Percentiles rank a stretch among this genome's conserved stretches.
These are phyloP conservation scores for Coemansia sp. DNA, from an alignment of 192 early-diverging fungal genomes.

Conservation along the genomic window DNA sequence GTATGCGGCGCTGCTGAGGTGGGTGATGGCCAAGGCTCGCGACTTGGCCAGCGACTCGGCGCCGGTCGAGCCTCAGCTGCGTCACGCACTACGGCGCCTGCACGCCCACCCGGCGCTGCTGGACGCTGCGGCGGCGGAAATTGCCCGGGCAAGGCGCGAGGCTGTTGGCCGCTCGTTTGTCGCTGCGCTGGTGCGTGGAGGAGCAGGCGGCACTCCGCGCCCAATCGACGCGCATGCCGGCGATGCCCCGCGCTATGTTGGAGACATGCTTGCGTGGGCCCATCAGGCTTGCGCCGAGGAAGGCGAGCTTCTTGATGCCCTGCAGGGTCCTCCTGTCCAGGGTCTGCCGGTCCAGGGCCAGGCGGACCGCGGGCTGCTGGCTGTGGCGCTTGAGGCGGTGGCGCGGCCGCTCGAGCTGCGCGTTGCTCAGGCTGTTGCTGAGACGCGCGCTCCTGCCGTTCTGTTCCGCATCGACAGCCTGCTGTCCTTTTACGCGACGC, in stretches of 20 bases:
- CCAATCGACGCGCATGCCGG: constrained; percentile 94
- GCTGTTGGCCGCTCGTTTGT: constrained; percentile 34
- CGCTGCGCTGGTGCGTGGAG: constrained; percentile 30
- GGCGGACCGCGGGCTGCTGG: constrained; percentile 18
- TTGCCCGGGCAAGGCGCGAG: constrained; percentile 24
- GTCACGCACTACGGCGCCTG: constrained; percentile 32
- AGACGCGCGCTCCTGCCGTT: constrained; percentile 14
- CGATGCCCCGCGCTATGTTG: constrained; percentile 89
- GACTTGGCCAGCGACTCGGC: constrained; percentile 24
- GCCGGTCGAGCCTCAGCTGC: constrained; percentile 16
- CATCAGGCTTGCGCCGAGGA: constrained; percentile 91
- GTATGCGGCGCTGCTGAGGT: constrained; percentile 29
- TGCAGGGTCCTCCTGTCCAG: constrained; percentile 11
- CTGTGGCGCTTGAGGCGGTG: constrained; percentile 24
- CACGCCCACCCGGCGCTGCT: constrained; percentile 28
- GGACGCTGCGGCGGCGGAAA: constrained; percentile 20
- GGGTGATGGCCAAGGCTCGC: constrained; percentile 31
- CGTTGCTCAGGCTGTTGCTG: constrained; percentile 25
- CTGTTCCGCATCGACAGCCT: constrained; percentile 35
- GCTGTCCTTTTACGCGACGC: constrained; percentile 29
- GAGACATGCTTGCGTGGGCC: constrained; percentile 97
- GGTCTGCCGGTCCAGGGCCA: background rate
- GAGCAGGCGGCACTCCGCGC: constrained; percentile 50
- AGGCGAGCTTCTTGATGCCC: constrained; percentile 78
- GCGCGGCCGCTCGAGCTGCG: constrained; percentile 50